These are phyloP conservation scores for Candida cerambycidarum DNA, from an alignment of 805 yeast species.

Conservation along the genomic window DNA sequence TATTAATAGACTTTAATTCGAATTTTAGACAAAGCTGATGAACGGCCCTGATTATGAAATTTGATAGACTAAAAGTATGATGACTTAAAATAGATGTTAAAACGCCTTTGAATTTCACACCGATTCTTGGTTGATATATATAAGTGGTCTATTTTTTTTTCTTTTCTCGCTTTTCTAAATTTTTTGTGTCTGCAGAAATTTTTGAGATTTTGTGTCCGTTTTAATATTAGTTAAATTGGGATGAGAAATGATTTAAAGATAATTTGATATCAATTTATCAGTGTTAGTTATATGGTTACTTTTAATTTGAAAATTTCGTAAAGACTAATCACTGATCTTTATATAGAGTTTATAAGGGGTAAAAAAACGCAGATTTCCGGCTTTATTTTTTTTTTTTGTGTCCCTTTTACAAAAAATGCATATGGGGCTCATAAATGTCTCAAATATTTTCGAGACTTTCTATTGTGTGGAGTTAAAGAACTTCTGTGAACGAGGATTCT, in stretches of 20 bases:
- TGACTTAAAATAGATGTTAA: neutral
- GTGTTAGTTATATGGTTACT: neutral
- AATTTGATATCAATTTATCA: neutral
- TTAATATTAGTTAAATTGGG: too few relatives aligned
- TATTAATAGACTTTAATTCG: too few relatives aligned
- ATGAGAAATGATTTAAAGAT: too few relatives aligned
- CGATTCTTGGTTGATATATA: neutral
- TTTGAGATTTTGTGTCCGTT: neutral
- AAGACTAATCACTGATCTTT: too few relatives aligned
- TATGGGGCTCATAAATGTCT: conserved; percentile 3
- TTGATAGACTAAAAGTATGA: neutral
- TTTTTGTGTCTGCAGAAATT: neutral
- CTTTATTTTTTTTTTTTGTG: neutral
- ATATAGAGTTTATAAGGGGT: too few relatives aligned
- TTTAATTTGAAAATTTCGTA: too few relatives aligned
- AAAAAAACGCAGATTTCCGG: too few relatives aligned
- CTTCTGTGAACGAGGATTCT: neutral
- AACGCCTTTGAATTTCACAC: neutral
- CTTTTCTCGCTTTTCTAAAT: neutral
- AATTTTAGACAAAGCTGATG: too few relatives aligned
- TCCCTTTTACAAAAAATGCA: too few relatives aligned
- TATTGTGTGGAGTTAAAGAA: conserved; percentile 1
- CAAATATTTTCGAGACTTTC: neutral
- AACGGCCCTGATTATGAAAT: too few relatives aligned
- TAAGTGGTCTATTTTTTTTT: neutral